A percentile compares a stretch with the other conserved stretches of the same genome.
Conservation (phyloP, 1,284 basidiomycete species). For the Sporisorium exsertum region DNA sequence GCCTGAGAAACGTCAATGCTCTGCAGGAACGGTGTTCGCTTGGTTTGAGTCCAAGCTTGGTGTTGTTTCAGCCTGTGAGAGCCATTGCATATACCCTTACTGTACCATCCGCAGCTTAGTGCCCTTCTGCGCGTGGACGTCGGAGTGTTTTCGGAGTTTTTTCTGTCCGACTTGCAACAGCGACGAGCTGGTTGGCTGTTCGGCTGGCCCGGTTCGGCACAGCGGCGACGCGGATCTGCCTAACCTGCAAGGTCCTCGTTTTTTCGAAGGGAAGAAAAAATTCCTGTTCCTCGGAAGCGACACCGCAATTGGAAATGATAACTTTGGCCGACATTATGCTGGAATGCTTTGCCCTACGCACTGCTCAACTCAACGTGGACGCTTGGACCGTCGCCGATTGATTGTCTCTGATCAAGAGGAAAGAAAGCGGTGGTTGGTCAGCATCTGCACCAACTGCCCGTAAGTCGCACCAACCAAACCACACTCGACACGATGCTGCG, state of each 20-base stretch:
- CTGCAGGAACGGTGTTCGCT: not conserved
- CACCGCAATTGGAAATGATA: constrained; percentile 7
- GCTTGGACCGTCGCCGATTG: not conserved
- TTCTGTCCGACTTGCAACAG: not conserved
- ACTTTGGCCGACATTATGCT: too few species aligned
- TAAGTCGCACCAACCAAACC: too few species aligned
- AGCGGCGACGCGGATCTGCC: constrained; percentile 1
- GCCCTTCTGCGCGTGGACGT: not conserved
- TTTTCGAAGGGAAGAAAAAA: not conserved
- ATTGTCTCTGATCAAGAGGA: not conserved
- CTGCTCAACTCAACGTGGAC: not conserved
- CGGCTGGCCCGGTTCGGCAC: not conserved
- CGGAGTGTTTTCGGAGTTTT: not conserved
- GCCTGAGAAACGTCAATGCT: not conserved
- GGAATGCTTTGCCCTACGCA: too few species aligned
- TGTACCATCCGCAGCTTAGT: not conserved
- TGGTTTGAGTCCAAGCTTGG: not conserved
- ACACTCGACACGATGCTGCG: too few species aligned
- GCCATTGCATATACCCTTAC: not conserved
- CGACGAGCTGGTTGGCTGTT: not conserved
- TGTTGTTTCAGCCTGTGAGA: not conserved
- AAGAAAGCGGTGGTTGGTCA: not conserved
- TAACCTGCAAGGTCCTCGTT: constrained; percentile 32
- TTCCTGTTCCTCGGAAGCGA: not conserved
- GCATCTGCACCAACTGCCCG: too few species aligned